Evolutionary conservation across 208 protist genomes (phyloP).

Genomic region (Trypanosoma platydactyli): DNA sequence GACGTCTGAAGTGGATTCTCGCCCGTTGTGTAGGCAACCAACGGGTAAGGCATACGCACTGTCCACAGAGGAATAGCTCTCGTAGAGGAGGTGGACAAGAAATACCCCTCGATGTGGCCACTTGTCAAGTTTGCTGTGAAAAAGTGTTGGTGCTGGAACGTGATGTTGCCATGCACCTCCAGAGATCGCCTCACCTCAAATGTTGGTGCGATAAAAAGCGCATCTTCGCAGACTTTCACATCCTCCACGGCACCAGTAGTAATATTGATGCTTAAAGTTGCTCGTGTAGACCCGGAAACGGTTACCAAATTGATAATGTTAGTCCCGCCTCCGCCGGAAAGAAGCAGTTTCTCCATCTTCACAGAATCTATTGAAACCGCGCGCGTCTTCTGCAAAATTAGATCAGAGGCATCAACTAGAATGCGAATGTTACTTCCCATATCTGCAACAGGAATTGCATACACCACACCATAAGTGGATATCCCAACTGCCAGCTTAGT

Average conservation of each 20-base stretch:
- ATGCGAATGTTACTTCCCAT: slow-evolving; percentile 52
- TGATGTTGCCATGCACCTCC: slow-evolving; percentile 33
- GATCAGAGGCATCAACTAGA: slow-evolving; percentile 54
- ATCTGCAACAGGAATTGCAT: slow-evolving; percentile 55
- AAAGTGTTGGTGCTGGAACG: slow-evolving; percentile 30
- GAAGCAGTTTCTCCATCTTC: slow-evolving; percentile 33
- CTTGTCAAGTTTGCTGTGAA: slow-evolving; percentile 41
- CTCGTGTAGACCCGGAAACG: slow-evolving; percentile 14
- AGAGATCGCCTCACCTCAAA: slow-evolving; percentile 47
- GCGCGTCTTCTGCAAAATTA: slow-evolving; percentile 37
- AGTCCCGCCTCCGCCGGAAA: slow-evolving; percentile 6
- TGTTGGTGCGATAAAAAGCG: slow-evolving; percentile 33
- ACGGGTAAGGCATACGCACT: slow-evolving; percentile 52
- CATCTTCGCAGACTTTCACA: slow-evolving; percentile 23
- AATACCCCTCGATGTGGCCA: slow-evolving; percentile 62
- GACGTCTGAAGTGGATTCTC: slow-evolving; percentile 50
- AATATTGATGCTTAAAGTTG: slow-evolving; percentile 30
- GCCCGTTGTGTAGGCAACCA: slow-evolving; percentile 73
- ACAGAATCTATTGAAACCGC: slow-evolving; percentile 49
- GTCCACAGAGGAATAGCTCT: slow-evolving; percentile 52
- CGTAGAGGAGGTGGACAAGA: slow-evolving; percentile 28
- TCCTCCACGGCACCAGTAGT: slow-evolving; percentile 19
- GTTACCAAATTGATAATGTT: slow-evolving; percentile 22
- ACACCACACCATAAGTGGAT: slow-evolving; percentile 65
- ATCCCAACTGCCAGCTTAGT: slow-evolving; percentile 63